Evolutionary conservation across 129 eudicot genomes (phyloP).

Genomic region (Erigeron canadensis): DNA sequence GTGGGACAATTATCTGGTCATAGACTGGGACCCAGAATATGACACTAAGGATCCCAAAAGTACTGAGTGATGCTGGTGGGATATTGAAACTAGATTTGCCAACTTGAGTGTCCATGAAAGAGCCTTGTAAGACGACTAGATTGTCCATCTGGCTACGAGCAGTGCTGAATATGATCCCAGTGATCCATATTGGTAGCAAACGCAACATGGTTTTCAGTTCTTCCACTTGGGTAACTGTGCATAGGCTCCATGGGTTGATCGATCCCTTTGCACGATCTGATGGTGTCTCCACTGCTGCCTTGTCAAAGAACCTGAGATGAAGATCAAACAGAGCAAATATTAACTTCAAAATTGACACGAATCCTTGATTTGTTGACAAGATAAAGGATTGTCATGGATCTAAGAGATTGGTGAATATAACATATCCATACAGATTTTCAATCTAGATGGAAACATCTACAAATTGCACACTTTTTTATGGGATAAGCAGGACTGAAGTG

Average conservation of each 20-base stretch:
- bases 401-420: too few species aligned
- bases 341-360: too few species aligned
- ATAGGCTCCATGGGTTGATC: constrained; percentile 63
- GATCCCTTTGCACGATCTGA: constrained; percentile 30
- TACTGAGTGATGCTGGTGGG: constrained; percentile 35
- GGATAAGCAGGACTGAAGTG: too few species aligned
- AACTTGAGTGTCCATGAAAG: constrained; percentile 21
- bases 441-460: too few species aligned
- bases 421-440: too few species aligned
- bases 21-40: constrained; percentile 37
- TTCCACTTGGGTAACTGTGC: constrained; percentile 69
- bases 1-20: constrained; percentile 22
- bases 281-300: constrained; percentile 40
- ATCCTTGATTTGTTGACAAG: too few species aligned
- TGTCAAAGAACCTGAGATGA: constrained; percentile 41
- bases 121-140: constrained; percentile 37
- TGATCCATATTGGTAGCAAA: constrained; percentile 32
- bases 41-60: constrained; percentile 32
- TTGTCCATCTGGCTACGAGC: constrained; percentile 25
- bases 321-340: background rate
- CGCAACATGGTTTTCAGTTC: constrained; percentile 31
- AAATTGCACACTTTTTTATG: too few species aligned
- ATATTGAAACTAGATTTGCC: constrained; percentile 29
- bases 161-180: constrained; percentile 26
- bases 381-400: too few species aligned